phyloP scores from a whole-genome alignment of 1,284 basidiomycete genomes.

The Malassezia globosa region DNA sequence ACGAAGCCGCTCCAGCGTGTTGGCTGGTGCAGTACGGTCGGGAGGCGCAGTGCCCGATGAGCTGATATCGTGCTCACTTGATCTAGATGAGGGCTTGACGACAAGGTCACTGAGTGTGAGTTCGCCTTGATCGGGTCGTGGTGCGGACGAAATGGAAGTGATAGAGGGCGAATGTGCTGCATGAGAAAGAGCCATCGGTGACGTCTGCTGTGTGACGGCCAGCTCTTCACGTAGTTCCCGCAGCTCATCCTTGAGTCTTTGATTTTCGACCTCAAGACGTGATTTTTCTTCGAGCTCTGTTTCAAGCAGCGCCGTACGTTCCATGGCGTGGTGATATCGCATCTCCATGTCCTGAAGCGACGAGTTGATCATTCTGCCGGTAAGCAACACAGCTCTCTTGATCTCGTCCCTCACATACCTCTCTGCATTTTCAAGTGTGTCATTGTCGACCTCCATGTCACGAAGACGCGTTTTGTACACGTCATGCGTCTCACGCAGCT shows the following conservation, averaged over 20 bases:
- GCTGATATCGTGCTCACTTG: too few relatives aligned
- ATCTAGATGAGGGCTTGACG: neutral
- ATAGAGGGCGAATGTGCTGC: slow-evolving; percentile 17
- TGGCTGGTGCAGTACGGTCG: slow-evolving; percentile 8
- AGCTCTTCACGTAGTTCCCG: slow-evolving; percentile 77
- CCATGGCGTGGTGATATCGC: slow-evolving; percentile 78
- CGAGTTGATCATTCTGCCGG: slow-evolving; percentile 63
- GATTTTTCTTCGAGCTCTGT: slow-evolving; percentile 90
- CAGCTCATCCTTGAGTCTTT: slow-evolving; percentile 82
- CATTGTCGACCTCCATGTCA: slow-evolving; percentile 45
- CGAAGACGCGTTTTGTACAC: slow-evolving; percentile 41
- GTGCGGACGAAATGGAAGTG: slow-evolving; percentile 15
- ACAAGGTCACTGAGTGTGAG: slow-evolving; percentile 19
- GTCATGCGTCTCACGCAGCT: slow-evolving; percentile 33
- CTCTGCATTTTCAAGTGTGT: slow-evolving; percentile 45
- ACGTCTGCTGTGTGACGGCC: slow-evolving; percentile 59
- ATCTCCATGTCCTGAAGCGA: slow-evolving; percentile 81
- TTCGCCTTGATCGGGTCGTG: slow-evolving; percentile 52
- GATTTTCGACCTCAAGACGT: slow-evolving; percentile 76
- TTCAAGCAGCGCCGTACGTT: slow-evolving; percentile 92
- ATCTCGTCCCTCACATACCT: slow-evolving; percentile 40
- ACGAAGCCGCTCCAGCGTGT: slow-evolving; percentile 34
- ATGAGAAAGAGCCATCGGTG: slow-evolving; percentile 6
- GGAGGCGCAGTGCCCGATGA: neutral
- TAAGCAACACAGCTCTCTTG: slow-evolving; percentile 22